Evolutionary conservation across 176 grass and related monocot species (phyloP).

Genomic region (Aechmea fasciata): DNA sequence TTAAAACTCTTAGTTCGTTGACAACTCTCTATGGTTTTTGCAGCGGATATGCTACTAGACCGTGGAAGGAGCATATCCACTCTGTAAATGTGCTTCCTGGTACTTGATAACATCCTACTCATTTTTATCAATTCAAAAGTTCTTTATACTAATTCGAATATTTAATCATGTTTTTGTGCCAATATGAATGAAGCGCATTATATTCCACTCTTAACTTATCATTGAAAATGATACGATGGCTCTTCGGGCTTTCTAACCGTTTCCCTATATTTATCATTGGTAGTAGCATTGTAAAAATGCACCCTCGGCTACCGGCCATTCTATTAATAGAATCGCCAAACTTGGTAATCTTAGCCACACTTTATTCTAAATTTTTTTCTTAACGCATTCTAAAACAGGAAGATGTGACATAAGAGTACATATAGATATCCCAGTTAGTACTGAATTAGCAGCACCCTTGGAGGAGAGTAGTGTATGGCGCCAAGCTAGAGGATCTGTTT

Average conservation of each 20-base stretch:
- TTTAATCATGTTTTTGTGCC: no score
- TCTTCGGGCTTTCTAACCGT: no score
- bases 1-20: conserved; percentile 9
- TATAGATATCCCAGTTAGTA: conserved; percentile 56
- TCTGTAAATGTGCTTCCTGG: conserved; percentile 64
- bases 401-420: conserved; percentile 58
- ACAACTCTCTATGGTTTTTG: conserved; percentile 19
- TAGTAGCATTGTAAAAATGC: no score
- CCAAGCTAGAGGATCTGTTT: conserved; percentile 77
- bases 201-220: no score
- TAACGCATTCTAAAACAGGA: conserved; percentile 27
- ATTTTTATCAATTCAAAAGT: conserved; percentile 13
- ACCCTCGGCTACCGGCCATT: no score
- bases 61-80: conserved; percentile 38
- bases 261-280: no score
- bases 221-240: no score
- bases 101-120: conserved; percentile 24
- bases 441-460: conserved; percentile 55
- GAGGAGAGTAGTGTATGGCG: conserved; percentile 55
- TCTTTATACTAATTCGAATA: not conserved
- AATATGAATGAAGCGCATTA: no score
- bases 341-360: not conserved
- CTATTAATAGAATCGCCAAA: not conserved
- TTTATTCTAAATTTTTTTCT: no score
- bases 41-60: conserved; percentile 28